Evolutionary conservation across 129 eudicot species (phyloP), one percentile per base, ranked within the genome.

Genomic region (Flaveria robusta): DNA sequence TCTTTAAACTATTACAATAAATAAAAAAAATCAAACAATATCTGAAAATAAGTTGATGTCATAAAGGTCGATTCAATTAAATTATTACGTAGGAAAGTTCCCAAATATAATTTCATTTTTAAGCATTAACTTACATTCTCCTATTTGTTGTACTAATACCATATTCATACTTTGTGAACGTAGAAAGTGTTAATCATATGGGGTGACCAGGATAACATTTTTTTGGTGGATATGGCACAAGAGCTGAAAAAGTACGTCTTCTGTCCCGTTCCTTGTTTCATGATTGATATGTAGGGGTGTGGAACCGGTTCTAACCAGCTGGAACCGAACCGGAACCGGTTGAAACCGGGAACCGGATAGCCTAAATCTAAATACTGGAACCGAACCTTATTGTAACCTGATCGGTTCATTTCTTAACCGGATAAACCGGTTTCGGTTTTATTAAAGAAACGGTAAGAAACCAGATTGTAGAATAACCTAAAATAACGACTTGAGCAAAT

Each of bases 161-260:
- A n/a, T 51, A 10, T 50, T 50, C 5, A 7, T 19, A 51, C 14
- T 12, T 69, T 42, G 34, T n/a, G 19, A 29, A 69, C 79, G 68
- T 45, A 91, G 97, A 88, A 88, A 46, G 90, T 83, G 59, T 68
- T 88, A 71, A 87, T 91, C 70, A 85, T 91, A 23, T 91, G 97
- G 97, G 97, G 97, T 52, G 92, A 91, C 4, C 82, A 83, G 20
- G 97, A 91, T 72, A 75, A 80, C 74, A 87, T 91, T 75, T 91
- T 91, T 70, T 82, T 82, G 49, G 50, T 88, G 68, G 90, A 88
- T 69, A 91, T 83, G 81, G 92, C 92, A 19, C 72, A 64, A 18
- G 86, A 91, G 47, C 90, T 91, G 18, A 83, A 91, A 73, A 83
- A 79, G 97, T 90, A 83, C 12, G 88, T 29, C 23, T 65, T 55